A percentile compares a stretch with the other conserved stretches of the same genome.
These are phyloP conservation scores for Mycena epipterygia DNA, from an alignment of 768 basidiomycete species.

Conservation along the genomic window DNA sequence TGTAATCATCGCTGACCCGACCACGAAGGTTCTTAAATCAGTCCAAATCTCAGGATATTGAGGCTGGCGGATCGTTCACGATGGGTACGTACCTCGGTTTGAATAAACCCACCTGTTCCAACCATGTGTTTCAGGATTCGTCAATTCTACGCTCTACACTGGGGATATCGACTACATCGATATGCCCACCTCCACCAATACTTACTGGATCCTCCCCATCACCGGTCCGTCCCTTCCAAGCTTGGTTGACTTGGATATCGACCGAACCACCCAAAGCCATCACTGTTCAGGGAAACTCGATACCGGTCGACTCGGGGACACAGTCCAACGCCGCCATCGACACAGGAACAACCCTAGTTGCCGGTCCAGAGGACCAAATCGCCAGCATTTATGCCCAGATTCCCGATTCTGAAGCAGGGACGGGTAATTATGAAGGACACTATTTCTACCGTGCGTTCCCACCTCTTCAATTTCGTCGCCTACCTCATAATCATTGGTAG, in stretches of 20 bases:
- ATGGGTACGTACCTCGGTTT: constrained; percentile 62
- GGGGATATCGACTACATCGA: constrained; percentile 87
- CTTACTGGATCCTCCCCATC: constrained; percentile 88
- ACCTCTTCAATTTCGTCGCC: background rate
- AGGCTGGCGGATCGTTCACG: constrained; percentile 81
- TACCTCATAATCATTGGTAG: constrained; percentile 50
- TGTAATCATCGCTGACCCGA: background rate
- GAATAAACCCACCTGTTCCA: background rate
- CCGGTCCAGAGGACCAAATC: constrained; percentile 78
- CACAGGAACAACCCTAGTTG: constrained; percentile 95
- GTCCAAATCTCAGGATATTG: constrained; percentile 54
- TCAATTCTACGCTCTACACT: constrained; percentile 81
- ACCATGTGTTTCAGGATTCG: constrained; percentile 59
- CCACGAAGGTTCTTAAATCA: constrained; percentile 58
- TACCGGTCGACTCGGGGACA: constrained; percentile 61
- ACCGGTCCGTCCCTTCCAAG: constrained; percentile 53
- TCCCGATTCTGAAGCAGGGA: constrained; percentile 71
- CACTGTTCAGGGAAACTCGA: constrained; percentile 67
- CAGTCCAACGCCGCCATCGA: constrained; percentile 87
- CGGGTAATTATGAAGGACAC: constrained; percentile 82
- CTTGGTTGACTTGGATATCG: background rate
- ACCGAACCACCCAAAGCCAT: constrained; percentile 57
- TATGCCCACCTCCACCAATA: constrained; percentile 65
- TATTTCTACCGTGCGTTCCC: constrained; percentile 78
- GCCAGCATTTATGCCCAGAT: constrained; percentile 81